These are phyloP conservation scores for Mentha longifolia DNA, from an alignment of 257 asterid genomes.

Conservation along the genomic window DNA sequence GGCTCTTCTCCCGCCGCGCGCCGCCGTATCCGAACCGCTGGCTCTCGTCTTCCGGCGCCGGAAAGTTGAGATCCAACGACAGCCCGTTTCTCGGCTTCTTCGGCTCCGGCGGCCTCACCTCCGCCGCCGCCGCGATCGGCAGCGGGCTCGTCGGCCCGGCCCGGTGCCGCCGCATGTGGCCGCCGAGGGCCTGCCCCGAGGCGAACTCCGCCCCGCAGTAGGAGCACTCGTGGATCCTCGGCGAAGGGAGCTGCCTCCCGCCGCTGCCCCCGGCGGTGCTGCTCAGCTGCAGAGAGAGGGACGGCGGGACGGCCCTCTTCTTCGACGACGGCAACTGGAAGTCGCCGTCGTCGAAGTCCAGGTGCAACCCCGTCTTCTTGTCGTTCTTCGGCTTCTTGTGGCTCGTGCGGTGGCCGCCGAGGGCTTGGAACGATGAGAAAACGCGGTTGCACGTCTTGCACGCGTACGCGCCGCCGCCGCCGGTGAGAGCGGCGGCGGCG, in stretches of 20 bases:
- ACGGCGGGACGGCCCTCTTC: conserved; percentile 38
- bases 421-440: conserved; percentile 62
- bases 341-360: conserved; percentile 41
- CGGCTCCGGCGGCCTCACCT: conserved; percentile 20
- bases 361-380: conserved; percentile 2
- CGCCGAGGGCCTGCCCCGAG: conserved; percentile 57
- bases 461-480: conserved; percentile 39
- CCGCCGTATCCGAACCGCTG: conserved; percentile 36
- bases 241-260: conserved; percentile 29
- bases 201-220: conserved; percentile 49
- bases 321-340: conserved; percentile 36
- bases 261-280: conserved; percentile 31
- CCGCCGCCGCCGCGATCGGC: conserved; percentile 15
- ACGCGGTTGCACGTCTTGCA: conserved; percentile 65
- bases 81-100: conserved; percentile 41
- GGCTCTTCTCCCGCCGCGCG: conserved; percentile 29
- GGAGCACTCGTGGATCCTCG: conserved; percentile 45
- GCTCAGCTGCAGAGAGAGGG: conserved; percentile 42
- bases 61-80: conserved; percentile 78
- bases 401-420: conserved; percentile 73
- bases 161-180: conserved; percentile 56
- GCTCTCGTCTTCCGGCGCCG: conserved; percentile 63
- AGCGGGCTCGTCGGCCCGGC: conserved; percentile 26
- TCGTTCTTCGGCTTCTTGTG: conserved; percentile 55
- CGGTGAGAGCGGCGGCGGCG: conserved; percentile 3